phyloP scores from a whole-genome alignment of 192 early-diverging fungal genomes.

The Cladochytrium replicatum region DNA sequence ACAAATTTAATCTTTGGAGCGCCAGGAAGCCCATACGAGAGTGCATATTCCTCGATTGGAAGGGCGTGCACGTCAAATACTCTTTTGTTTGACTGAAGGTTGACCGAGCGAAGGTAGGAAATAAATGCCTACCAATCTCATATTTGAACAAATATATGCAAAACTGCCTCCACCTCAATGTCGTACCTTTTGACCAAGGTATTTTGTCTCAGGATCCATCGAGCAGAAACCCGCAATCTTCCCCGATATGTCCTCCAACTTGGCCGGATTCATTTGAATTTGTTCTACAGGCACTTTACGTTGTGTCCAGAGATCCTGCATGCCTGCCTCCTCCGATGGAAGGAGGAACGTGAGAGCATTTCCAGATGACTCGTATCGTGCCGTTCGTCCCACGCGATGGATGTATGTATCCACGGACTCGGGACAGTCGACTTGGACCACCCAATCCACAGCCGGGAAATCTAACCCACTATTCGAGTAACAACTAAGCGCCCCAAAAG shows the following conservation, averaged over 20 bases:
- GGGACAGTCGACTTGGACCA: constrained; percentile 94
- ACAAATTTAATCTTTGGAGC: constrained; percentile 92
- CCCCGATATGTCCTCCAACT: constrained; percentile 65
- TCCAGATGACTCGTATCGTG: constrained; percentile 82
- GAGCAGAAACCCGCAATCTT: constrained; percentile 88
- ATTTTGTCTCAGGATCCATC: constrained; percentile 89
- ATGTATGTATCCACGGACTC: constrained; percentile 95
- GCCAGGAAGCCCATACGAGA: constrained; percentile 86
- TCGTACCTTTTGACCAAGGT: constrained; percentile 80
- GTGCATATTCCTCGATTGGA: constrained; percentile 80
- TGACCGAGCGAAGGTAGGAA: constrained; percentile 86
- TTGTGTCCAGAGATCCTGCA: constrained; percentile 57
- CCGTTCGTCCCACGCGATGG: constrained; percentile 96
- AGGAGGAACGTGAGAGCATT: constrained; percentile 78
- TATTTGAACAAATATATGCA: not conserved
- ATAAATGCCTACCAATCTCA: constrained; percentile 61
- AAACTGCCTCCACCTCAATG: not conserved
- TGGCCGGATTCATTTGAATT: constrained; percentile 78
- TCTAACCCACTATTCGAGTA: constrained; percentile 64
- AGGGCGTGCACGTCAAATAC: constrained; percentile 81
- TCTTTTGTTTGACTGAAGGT: constrained; percentile 81
- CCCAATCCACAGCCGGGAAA: constrained; percentile 98
- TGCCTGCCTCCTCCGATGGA: constrained; percentile 78
- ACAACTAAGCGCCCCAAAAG: not conserved
- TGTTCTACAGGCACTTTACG: constrained; percentile 82